Conservation (phyloP, 116 monocot species). For the Cymodocea nodosa region DNA sequence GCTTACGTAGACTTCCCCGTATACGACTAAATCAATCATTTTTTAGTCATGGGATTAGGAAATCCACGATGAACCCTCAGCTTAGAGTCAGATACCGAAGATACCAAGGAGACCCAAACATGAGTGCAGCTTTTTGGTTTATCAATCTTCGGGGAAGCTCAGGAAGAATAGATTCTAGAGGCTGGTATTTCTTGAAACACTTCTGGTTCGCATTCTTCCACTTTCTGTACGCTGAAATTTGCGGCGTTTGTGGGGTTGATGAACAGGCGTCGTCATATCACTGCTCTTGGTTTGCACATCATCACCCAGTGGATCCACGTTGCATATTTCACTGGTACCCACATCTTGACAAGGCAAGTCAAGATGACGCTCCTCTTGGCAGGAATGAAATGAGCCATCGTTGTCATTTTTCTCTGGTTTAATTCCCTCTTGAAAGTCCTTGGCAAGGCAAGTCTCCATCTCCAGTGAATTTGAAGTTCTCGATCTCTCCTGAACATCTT, state of each 20-base stretch:
- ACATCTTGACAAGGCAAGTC: constrained; percentile 1
- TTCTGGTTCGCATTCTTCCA: constrained; percentile 6
- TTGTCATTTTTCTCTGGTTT: background rate
- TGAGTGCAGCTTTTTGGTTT: no score
- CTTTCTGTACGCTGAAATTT: background rate
- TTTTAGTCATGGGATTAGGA: background rate
- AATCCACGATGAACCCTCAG: no score
- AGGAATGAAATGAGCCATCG: background rate
- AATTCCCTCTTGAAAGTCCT: background rate
- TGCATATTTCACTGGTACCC: background rate
- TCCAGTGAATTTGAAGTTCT: background rate
- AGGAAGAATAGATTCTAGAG: background rate
- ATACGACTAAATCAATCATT: background rate
- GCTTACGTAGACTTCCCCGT: background rate
- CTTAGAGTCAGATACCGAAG: background rate
- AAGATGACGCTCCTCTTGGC: background rate
- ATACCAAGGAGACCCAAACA: no score
- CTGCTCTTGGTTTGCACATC: background rate
- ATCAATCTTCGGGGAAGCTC: no score
- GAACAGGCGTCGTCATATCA: background rate
- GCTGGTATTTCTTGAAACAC: constrained; percentile 3
- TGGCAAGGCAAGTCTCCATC: background rate
- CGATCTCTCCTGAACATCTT: background rate
- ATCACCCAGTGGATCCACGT: background rate
- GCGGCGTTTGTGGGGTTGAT: constrained; percentile 4